These are phyloP conservation scores for Cyclanthera cordifolia DNA, from an alignment of 306 rosid species.

Conservation along the genomic window DNA sequence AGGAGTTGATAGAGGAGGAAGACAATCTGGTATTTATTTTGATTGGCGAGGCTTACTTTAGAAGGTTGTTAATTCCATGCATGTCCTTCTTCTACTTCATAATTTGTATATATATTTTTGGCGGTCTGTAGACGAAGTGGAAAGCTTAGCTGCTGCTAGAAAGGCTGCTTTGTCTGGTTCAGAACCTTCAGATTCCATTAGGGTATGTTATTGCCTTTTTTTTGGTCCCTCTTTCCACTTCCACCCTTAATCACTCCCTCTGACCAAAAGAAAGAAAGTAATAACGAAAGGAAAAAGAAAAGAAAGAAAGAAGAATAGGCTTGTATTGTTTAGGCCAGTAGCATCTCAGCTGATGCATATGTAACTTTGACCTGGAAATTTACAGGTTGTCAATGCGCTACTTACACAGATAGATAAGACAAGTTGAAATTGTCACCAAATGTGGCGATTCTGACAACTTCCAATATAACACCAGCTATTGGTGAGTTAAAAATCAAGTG, in stretches of 20 bases:
- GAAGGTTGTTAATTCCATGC: slow-evolving; percentile 16
- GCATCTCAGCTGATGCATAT: not conserved
- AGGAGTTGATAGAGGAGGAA: slow-evolving; percentile 89
- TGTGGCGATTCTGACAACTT: slow-evolving; percentile 83
- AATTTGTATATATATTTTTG: slow-evolving; percentile 17
- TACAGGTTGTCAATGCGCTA: slow-evolving; percentile 92
- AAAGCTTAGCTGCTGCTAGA: slow-evolving; percentile 94
- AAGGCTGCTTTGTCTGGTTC: slow-evolving; percentile 97
- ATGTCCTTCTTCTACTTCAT: slow-evolving; percentile 17
- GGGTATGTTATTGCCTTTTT: slow-evolving; percentile 42
- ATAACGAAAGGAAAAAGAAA: not conserved
- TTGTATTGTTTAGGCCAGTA: not conserved
- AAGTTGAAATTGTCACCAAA: slow-evolving; percentile 83
- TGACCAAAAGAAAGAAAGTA: not conserved
- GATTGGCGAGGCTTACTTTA: slow-evolving; percentile 63
- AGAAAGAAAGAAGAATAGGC: not conserved
- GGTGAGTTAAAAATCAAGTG: slow-evolving; percentile 47
- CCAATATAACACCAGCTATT: slow-evolving; percentile 88
- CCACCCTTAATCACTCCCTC: not conserved
- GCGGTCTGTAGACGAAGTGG: slow-evolving; percentile 79
- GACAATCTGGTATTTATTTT: slow-evolving; percentile 95
- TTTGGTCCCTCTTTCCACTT: not conserved
- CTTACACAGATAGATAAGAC: slow-evolving; percentile 94
- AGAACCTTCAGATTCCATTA: slow-evolving; percentile 98
- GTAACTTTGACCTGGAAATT: slow-evolving; percentile 23